phyloP scores from a whole-genome alignment of 148 eudicot species.

The Rheum nobile region DNA sequence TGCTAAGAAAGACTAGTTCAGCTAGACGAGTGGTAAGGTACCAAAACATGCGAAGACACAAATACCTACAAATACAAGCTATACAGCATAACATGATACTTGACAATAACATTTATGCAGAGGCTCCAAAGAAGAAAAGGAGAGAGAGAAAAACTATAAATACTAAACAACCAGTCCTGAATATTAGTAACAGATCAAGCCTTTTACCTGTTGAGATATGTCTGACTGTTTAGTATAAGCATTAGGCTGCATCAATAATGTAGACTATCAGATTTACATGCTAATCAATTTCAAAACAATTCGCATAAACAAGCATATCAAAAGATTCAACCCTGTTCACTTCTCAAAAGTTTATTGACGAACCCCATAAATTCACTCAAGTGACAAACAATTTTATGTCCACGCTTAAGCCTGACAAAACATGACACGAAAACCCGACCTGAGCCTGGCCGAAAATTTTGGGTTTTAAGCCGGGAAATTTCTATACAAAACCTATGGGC shows the following conservation, averaged over 20 bases:
- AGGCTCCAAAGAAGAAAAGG: neutral
- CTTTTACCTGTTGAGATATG: constrained; percentile 74
- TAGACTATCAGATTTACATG: constrained; percentile 6
- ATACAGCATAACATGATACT: neutral
- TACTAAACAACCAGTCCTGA: neutral
- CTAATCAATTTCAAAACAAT: neutral
- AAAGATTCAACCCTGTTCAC: neutral
- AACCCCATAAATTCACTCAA: neutral
- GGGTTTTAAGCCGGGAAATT: neutral
- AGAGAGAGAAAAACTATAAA: too few relatives aligned
- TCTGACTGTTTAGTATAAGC: constrained; percentile 70
- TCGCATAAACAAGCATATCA: neutral
- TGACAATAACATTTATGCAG: neutral
- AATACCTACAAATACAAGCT: too few relatives aligned
- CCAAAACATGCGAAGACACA: neutral
- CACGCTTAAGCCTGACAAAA: neutral
- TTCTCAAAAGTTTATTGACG: neutral
- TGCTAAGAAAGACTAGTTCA: neutral
- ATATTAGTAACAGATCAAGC: neutral
- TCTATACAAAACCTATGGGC: neutral
- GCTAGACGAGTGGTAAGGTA: neutral
- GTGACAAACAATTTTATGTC: neutral
- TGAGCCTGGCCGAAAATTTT: neutral
- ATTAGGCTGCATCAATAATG: constrained; percentile 41
- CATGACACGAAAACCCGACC: neutral